Evolutionary conservation across 1,139 yeast species (phyloP).

Genomic region (Lizanozyma gosingica): DNA sequence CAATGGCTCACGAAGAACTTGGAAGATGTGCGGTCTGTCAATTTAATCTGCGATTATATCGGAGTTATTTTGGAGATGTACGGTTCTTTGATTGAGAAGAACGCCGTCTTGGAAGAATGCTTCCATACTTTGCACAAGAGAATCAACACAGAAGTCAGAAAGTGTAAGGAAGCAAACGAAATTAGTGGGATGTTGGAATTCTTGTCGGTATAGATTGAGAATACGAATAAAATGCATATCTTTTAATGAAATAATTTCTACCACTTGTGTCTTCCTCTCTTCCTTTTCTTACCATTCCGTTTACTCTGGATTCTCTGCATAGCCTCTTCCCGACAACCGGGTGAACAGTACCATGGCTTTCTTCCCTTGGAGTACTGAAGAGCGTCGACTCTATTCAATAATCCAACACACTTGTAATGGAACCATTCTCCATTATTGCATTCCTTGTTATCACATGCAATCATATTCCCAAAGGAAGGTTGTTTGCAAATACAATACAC

Average conservation of each 20-base stretch:
- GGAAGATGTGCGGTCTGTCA: slow-evolving; percentile 72
- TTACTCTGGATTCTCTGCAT: slow-evolving; percentile 7
- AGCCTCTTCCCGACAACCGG: slow-evolving; percentile 18
- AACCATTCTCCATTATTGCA: slow-evolving; percentile 45
- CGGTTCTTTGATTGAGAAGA: slow-evolving; percentile 59
- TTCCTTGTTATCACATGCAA: slow-evolving; percentile 35
- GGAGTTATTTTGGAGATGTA: slow-evolving; percentile 78
- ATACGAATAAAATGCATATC: too few relatives aligned
- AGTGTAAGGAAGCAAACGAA: slow-evolving; percentile 81
- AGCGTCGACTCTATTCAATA: slow-evolving; percentile 32
- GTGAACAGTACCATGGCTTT: slow-evolving; percentile 35
- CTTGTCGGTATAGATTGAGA: slow-evolving; percentile 34
- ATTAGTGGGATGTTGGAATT: slow-evolving; percentile 91
- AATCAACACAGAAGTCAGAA: slow-evolving; percentile 59
- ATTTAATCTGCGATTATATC: slow-evolving; percentile 73
- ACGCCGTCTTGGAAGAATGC: slow-evolving; percentile 74
- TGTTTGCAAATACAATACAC: slow-evolving; percentile 38
- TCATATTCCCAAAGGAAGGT: slow-evolving; percentile 39
- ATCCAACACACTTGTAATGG: slow-evolving; percentile 40
- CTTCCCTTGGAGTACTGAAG: slow-evolving; percentile 28
- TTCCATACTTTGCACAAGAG: slow-evolving; percentile 50
- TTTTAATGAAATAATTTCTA: neutral
- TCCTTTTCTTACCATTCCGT: slow-evolving; percentile 14
- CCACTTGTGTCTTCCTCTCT: slow-evolving; percentile 7
- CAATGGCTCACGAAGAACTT: slow-evolving; percentile 74